Conservation (phyloP, 805 yeast genomes). For the Wickerhamomyces ciferrii region DNA sequence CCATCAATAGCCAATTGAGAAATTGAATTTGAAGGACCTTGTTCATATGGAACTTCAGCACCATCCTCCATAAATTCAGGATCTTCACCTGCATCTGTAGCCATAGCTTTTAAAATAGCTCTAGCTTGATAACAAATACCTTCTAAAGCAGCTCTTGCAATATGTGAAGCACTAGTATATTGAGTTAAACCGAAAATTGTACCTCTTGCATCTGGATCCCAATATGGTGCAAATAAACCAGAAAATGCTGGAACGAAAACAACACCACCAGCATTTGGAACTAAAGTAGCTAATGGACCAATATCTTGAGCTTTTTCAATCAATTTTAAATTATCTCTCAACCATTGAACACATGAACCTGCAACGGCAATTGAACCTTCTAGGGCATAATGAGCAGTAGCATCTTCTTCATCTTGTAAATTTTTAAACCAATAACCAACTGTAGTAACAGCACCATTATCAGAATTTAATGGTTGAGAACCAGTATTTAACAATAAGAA, state of each 20-base stretch:
- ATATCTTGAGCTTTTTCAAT: slow-evolving; percentile 80
- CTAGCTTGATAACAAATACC: slow-evolving; percentile 93
- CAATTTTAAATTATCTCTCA: slow-evolving; percentile 82
- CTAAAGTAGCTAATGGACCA: slow-evolving; percentile 85
- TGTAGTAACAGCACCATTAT: slow-evolving; percentile 84
- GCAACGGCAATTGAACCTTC: slow-evolving; percentile 98
- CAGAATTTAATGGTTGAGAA: slow-evolving; percentile 56
- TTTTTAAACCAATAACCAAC: slow-evolving; percentile 87
- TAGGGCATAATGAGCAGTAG: slow-evolving; percentile 77
- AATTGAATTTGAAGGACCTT: slow-evolving; percentile 33
- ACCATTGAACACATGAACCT: slow-evolving; percentile 91
- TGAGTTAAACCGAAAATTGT: slow-evolving; percentile 91
- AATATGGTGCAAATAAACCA: slow-evolving; percentile 92
- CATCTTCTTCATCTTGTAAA: slow-evolving; percentile 34
- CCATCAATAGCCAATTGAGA: slow-evolving; percentile 79
- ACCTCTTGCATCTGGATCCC: slow-evolving; percentile 92
- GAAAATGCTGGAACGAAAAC: slow-evolving; percentile 93
- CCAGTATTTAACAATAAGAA: slow-evolving; percentile 90
- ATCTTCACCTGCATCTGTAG: slow-evolving; percentile 65
- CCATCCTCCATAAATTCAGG: slow-evolving; percentile 53
- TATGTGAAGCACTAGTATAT: slow-evolving; percentile 85
- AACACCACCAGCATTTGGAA: slow-evolving; percentile 81
- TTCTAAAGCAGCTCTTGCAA: slow-evolving; percentile 91
- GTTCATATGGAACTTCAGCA: slow-evolving; percentile 33
- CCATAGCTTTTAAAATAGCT: slow-evolving; percentile 88